Evolutionary conservation across 2,329 filamentous ascomycete genomes (phyloP).

Genomic region (Neofusicoccum cordaticola): DNA sequence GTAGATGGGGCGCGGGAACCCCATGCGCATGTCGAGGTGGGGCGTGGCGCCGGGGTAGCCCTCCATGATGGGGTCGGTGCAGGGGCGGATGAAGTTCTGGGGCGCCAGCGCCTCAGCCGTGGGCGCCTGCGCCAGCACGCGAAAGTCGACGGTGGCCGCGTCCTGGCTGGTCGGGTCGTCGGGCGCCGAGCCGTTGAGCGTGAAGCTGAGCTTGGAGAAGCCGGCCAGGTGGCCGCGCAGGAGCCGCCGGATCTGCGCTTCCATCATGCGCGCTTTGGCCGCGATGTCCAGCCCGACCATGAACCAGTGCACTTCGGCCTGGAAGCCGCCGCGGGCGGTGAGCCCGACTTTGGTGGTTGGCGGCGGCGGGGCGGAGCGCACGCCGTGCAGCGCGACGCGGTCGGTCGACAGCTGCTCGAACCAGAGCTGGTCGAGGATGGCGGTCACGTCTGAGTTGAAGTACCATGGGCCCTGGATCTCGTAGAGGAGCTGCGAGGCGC

Average conservation of each 20-base stretch:
- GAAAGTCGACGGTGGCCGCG: slow-evolving; percentile 49
- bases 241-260: slow-evolving; percentile 32
- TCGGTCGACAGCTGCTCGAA: slow-evolving; percentile 52
- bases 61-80: slow-evolving; percentile 43
- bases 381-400: slow-evolving; percentile 48
- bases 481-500: slow-evolving; percentile 21
- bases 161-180: slow-evolving; percentile 45
- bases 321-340: slow-evolving; percentile 45
- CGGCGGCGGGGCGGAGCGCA: slow-evolving; percentile 42
- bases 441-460: slow-evolving; percentile 57
- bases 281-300: slow-evolving; percentile 44
- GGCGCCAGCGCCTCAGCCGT: slow-evolving; percentile 34
- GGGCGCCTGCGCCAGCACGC: slow-evolving; percentile 48
- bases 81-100: slow-evolving; percentile 39
- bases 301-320: slow-evolving; percentile 47
- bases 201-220: slow-evolving; percentile 39
- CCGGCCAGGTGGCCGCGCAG: slow-evolving; percentile 31
- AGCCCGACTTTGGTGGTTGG: slow-evolving; percentile 44
- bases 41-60: slow-evolving; percentile 45
- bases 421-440: slow-evolving; percentile 49
- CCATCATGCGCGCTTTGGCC: slow-evolving; percentile 46
- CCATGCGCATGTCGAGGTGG: slow-evolving; percentile 39
- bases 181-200: slow-evolving; percentile 39
- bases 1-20: slow-evolving; percentile 39
- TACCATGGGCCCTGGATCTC: slow-evolving; percentile 49